Base-by-base conservation (phyloP, 192 early-diverging fungal species). In the Coemansia sp. region DNA sequence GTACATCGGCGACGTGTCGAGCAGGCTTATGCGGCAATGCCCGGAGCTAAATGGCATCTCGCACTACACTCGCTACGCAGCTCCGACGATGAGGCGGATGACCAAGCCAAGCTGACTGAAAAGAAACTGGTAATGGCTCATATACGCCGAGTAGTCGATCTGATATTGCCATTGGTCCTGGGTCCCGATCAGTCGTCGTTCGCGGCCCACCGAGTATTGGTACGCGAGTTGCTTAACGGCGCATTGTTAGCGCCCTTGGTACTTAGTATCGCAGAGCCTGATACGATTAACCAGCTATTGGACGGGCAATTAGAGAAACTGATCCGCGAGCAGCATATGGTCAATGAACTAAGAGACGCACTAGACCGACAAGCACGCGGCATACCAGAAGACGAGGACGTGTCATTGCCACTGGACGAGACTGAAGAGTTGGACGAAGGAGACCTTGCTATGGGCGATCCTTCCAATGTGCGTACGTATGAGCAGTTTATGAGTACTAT, bases 221-320 rank as follows among this genome's bases (percentile, higher is more conserved):
- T 96, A 3, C 76, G 93, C 11, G 96, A 98, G 70, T 73, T 98
- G 9, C 61, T 95, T 10, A 80, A 83, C 1, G 86, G 89, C 11
- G 83, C 88, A 0, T 72, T 97, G 8, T 45, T 98, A 7, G 83
- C 86, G 29, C 92, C 93, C 1, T 52, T 91, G 0, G 64, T 95
- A 27, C 75, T 87, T 16, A 83, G 85, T 38, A 40, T 96, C 30
- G 81, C 89, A 0, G 95, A 97, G 47, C 91, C 95, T 1, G 94
- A 97, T 73, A 96, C 88, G 43, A 89, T 91, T 85, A 96, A 97
- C 74, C 88, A 93, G 65, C 84, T 87, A 15, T 73, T 96, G n/a
- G 89, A 91, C 37, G 66, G 75, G 12, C 86, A 89, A 74, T 56
- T 82, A 39, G 74, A 69, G 39, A 61, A 64, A 59, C 66, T 78